Base-by-base conservation (phyloP, 2,329 filamentous ascomycete species). In the Phialophora expanda region DNA sequence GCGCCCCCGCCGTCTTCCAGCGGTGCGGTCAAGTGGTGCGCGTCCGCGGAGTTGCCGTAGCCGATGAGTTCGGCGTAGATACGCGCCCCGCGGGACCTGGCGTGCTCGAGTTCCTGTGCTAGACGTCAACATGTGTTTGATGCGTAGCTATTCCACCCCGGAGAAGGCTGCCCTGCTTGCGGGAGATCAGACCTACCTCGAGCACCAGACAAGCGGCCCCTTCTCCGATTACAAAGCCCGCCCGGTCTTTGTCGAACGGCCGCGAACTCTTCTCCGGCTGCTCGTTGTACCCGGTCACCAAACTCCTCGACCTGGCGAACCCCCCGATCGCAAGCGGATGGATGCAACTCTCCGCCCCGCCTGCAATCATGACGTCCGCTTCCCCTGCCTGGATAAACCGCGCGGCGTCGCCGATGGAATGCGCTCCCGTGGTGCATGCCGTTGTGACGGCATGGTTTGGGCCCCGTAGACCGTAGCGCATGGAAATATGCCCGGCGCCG, bases 281-380 rank as follows among this genome's bases (percentile, higher is more conserved):
- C 66, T 90, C 81, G 74, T 97, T 97, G 80, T 88, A 96, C 3
- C 84, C 85, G 0, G 92, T 96, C 6, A 92, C 89, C 41, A 99
- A 81, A 60, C 93, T 97, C 66, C 94, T 87, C 1, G 93, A 92
- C 68, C 93, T 86, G 26, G 92, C 90, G 74, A 99, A 99, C 6
- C 94, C 95, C 6, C 93, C 92, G 71, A 98, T 90, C 1, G 94
- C 91, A 51, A 99, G 84, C 9, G 95, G 95, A 75, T 99, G 94
- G 63, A 99, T 94, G 76, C 95, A 99, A 0, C 94, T 93, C 78
- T 99, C 95, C 8, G 94, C 88, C 30, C 94, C 94, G 50, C 95
- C 95, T n/a, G 95, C 93, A 8, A 99, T 80, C 93, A 99, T 98
- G 62, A 98, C 90, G 76, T 97, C 86, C 54, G 94, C 94, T 76